Base-by-base conservation (phyloP, 1,284 basidiomycete species). In the Thelephora terrestris region DNA sequence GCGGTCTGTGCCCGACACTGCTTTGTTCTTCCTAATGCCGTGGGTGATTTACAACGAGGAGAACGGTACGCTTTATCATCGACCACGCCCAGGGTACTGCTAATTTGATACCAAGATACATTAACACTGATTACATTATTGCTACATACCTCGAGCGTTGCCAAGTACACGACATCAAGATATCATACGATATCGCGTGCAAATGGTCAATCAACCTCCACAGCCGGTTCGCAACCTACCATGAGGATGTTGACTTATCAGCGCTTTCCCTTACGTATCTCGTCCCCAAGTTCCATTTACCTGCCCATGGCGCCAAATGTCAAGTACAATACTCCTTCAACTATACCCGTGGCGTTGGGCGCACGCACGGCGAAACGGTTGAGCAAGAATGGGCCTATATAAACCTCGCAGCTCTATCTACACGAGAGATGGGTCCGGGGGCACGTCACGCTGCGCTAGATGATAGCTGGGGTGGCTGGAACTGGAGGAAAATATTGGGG, bases 81-180 rank as follows among this genome's bases (percentile, higher is more conserved):
- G n/a, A n/a, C n/a, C n/a, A n/a, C n/a, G n/a, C n/a, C n/a, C n/a
- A n/a, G n/a, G n/a, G n/a, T n/a, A n/a, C n/a, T n/a, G n/a, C n/a
- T n/a, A n/a, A n/a, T n/a, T n/a, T 7, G n/a, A 21, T n/a, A 32
- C 18, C 5, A 39, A 65, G 67, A 44, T 65, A 64, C 45, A 56
- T 55, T 7, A 70, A 70, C 47, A 65, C 70, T 53, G 68, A 71
- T 49, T 70, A 63, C 43, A 27, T 67, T 1, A 53, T 68, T 12
- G 53, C 58, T 16, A 47, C 52, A 2, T 58, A 57, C 6, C 43
- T 65, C 5, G 7, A 43, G 1, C 52, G 51, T 7, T 40, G 49
- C 12, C 17, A 34, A 0, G 4, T 55, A 2, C 18, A 53, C 4
- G 25, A 24, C 1, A 24, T 64, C 3, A 46, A 65, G 5, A 37